These are phyloP conservation scores for Polyporus tsugae DNA, from an alignment of 1,284 basidiomycete species.

Conservation along the genomic window DNA sequence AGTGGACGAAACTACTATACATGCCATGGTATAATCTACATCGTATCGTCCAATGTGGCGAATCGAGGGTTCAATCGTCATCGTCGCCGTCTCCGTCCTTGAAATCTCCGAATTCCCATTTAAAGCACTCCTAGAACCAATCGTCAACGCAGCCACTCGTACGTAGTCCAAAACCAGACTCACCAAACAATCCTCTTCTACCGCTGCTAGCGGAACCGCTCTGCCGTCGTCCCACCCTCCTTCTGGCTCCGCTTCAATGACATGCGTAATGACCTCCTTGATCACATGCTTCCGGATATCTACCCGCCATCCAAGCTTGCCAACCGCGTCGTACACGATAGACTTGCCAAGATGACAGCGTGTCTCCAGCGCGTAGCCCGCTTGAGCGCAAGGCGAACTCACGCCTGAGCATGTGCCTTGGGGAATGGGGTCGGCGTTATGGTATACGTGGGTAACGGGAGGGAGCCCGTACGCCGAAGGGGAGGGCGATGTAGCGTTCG, in stretches of 20 bases:
- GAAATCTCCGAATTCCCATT: conserved; percentile 71
- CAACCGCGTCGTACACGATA: conserved; percentile 90
- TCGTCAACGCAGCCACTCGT: not conserved
- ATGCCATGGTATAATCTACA: not conserved
- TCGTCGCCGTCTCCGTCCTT: conserved; percentile 36
- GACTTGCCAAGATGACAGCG: conserved; percentile 72
- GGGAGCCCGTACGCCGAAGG: conserved; percentile 35
- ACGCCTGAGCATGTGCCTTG: conserved; percentile 80
- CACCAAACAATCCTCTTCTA: conserved; percentile 55
- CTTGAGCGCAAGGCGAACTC: conserved; percentile 68
- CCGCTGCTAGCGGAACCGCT: conserved; percentile 44
- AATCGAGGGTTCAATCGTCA: not conserved
- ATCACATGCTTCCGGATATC: conserved; percentile 85
- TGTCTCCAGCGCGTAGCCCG: conserved; percentile 78
- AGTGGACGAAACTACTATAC: not conserved
- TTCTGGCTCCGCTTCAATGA: conserved; percentile 71
- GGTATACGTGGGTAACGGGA: conserved; percentile 79
- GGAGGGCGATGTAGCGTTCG: conserved; percentile 53
- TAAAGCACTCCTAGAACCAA: conserved; percentile 64
- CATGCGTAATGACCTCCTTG: conserved; percentile 73
- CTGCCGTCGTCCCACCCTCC: conserved; percentile 50
- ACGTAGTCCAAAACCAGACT: conserved; percentile 35
- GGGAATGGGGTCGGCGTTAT: conserved; percentile 85
- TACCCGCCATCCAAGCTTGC: conserved; percentile 83
- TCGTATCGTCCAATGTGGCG: not conserved